Conservation (phyloP, 1,284 basidiomycete species). For the Salmacisia buchloeana region DNA sequence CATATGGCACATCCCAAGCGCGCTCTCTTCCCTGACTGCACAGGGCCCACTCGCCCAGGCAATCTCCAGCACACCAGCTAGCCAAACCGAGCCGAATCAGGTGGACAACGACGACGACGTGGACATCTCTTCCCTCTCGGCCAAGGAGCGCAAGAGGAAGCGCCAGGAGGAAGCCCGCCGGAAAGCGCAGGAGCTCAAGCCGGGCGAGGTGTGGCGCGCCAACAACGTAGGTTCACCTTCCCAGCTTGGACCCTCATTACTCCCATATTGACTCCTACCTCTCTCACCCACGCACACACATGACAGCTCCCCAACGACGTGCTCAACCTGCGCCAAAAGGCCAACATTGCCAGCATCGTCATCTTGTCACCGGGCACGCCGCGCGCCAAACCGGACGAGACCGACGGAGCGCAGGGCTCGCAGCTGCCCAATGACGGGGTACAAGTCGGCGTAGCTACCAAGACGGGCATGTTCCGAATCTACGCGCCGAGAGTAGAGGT, state of each 20-base stretch:
- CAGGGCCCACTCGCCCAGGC: conserved; percentile 5
- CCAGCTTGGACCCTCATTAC: no score
- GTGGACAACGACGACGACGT: conserved; percentile 20
- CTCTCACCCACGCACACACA: no score
- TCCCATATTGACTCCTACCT: no score
- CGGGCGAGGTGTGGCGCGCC: conserved; percentile 40
- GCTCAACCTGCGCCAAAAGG: conserved; percentile 27
- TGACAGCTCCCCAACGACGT: conserved; percentile 38
- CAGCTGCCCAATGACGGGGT: conserved; percentile 5
- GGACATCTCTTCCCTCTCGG: conserved; percentile 17
- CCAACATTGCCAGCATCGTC: conserved; percentile 29
- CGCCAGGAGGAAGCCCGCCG: conserved; percentile 27
- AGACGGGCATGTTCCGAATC: conserved; percentile 28
- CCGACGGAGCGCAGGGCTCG: conserved; percentile 2
- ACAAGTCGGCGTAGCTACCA: conserved; percentile 26
- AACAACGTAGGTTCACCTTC: conserved; percentile 34
- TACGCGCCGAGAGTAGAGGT: conserved; percentile 18
- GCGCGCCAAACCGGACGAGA: neutral
- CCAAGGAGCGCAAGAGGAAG: conserved; percentile 33
- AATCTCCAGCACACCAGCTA: no score
- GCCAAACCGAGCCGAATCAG: neutral
- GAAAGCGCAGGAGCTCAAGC: conserved; percentile 30
- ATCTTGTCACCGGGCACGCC: conserved; percentile 13
- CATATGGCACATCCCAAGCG: conserved; percentile 28
- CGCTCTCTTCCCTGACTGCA: conserved; percentile 11